These are phyloP conservation scores for Camellia japonica DNA, from an alignment of 148 eudicot species.

Conservation along the genomic window DNA sequence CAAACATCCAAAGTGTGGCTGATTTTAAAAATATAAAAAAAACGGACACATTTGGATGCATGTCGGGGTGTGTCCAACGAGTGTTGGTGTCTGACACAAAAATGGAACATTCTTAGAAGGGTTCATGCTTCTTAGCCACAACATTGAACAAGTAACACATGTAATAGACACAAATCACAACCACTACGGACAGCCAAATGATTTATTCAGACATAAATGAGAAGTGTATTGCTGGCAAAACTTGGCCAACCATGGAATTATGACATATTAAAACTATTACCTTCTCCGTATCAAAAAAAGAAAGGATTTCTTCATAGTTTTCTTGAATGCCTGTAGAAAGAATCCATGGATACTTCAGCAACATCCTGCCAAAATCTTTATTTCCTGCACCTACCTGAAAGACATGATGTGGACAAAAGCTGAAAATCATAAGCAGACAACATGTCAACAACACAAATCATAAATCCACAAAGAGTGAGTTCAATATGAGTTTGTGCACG, in stretches of 20 bases:
- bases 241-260: not conserved
- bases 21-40: too few species aligned
- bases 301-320: slow-evolving; percentile 47
- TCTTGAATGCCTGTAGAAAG: slow-evolving; percentile 58
- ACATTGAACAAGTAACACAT: not conserved
- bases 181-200: not conserved
- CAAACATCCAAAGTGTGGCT: too few species aligned
- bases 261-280: slow-evolving; percentile 28
- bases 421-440: not conserved
- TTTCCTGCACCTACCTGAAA: slow-evolving; percentile 49
- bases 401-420: not conserved
- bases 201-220: too few species aligned
- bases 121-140: not conserved
- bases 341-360: slow-evolving; percentile 88
- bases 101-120: too few species aligned
- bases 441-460: slow-evolving; percentile 7
- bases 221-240: too few species aligned
- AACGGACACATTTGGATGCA: too few species aligned
- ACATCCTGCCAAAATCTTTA: slow-evolving; percentile 47
- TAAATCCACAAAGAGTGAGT: not conserved
- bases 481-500: not conserved
- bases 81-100: too few species aligned
- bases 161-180: not conserved
- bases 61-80: too few species aligned
- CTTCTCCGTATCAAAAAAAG: slow-evolving; percentile 60